Base-by-base conservation (phyloP, 1,284 basidiomycete genomes). In the Schizophyllum commune region DNA sequence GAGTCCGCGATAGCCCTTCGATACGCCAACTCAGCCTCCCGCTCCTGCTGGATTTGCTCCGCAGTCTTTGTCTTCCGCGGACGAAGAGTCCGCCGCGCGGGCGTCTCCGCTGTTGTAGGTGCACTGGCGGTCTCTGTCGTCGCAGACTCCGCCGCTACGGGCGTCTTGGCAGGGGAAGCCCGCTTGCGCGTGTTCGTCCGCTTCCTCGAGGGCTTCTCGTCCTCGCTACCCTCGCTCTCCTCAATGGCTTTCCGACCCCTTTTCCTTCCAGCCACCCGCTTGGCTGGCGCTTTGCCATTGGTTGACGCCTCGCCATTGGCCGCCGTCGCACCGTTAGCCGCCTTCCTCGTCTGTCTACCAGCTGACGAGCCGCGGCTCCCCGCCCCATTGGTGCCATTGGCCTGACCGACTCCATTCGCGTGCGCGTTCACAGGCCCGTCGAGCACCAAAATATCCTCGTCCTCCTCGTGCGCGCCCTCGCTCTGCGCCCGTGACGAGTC, bases 401-500 rank as follows among this genome's bases (percentile, higher is more conserved):
- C 57, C 60, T 58, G 59, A 60, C 52, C 39, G 60, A 52, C 62
- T 60, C 58, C 58, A 52, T 60, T 65, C 65, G 62, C 60, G 27
- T 27, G 27, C 27, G 27, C 27, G 34, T 58, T 61, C 56, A 56
- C 55, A 59, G 62, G 56, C 32, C 59, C 58, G 27, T 52, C 57
- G 19, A 17, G 17, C 39, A 47, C 39, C 39, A 47, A 47, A 47
- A 47, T 13, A 47, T 11, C 39, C 5, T 47, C 27, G 4, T 22
- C 21, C 21, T 21, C 34, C 20, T 58, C 33, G 8, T 52, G 58
- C 27, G 57, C 33, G 19, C 56, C 33, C 32, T 27, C 51, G 9
- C 9, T n/a, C 27, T 15, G 53, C 19, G 11, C 19, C 11, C 19
- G 19, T 21, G 53, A 55, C 19, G 11, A 19, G 27, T 75, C 79